Base-by-base conservation (phyloP, 345 rosid species). In the Nasturtium officinale region DNA sequence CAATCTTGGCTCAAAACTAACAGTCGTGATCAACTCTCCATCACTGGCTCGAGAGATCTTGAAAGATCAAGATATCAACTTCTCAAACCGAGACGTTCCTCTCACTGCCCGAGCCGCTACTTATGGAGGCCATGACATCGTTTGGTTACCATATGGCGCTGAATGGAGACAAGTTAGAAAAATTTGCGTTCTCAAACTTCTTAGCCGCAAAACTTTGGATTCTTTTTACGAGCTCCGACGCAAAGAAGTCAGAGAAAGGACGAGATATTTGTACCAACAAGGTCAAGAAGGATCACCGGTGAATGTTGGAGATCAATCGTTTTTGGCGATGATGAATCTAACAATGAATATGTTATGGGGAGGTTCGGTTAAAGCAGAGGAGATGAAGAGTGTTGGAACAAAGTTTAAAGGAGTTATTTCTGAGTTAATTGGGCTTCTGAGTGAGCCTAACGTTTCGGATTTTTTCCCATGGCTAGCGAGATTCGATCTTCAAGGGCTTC, bases 401-500 rank as follows among this genome's bases (percentile, higher is more conserved):
- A 76, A 77, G 50, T 80, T 77, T 56, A 72, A 73, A 66, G 35
- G 13, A 11, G 78, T 62, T 15, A 38, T 80, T 17, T 48, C 76
- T 15, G 80, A 80, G 15, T 10, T 77, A 9, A 25, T 25, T 18
- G 57, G 70, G 52, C 55, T 80, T 25, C 33, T 80, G 35, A 63
- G 80, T 15, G 73, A 77, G 30, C 83, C 78, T 46, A 80, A 90
- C 54, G 1, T 90, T 26, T 87, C 96, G 2, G 92, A 90, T 53
- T 90, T 87, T 62, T 83, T 75, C n/a, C 91, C 92, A 0, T 35
- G 17, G 46, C n/a, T 90, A 75, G 84, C 70, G 1, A 60, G 84
- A 55, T 84, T 86, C 17, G 92, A 87, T 61, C 68, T 86, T 68
- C 92, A 90, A 69, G 87, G 96, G 7, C 21, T 82, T 16, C 60